Base-by-base conservation (phyloP, 148 eudicot species). In the Diospyros lotus region DNA sequence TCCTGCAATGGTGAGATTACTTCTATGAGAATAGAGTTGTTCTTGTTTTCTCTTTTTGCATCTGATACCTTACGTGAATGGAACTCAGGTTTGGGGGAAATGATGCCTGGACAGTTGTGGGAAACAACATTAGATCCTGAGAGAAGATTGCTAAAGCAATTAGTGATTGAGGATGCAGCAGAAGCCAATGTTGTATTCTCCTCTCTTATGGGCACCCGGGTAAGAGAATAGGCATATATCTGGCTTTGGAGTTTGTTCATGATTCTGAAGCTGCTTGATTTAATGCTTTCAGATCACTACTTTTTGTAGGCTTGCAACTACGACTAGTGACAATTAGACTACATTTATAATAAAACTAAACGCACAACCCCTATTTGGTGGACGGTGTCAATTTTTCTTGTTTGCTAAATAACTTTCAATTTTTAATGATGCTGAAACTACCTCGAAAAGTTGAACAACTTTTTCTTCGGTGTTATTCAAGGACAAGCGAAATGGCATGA, bases 101-200 rank as follows among this genome's bases (percentile, higher is more conserved):
- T 95, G 98, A 95, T 95, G 98, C 98, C 98, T 46, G 43, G 73
- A 55, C 98, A 95, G 62, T 84, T 95, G 39, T 95, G 98, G 98
- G 97, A 95, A 73, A 95, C 98, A 4, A 95, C 98, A 13, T 65
- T 95, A 78, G 86, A 90, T 80, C 98, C 98, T 4, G 93, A 89
- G 76, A 85, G 74, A 71, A 82, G 98, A 78, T 61, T 95, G 83
- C 86, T 95, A 51, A 95, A 95, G 87, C 92, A 86, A 69, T 74
- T 95, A 64, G 84, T 77, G 62, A 92, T 95, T 4, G 98, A 95
- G 75, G 96, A 95, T 84, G 96, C 92, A 17, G 98, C 90, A 38
- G 96, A 95, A 80, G 94, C 98, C 4, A 92, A 87, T 80, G 82
- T 87, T n/a, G 91, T 86, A 48, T 92, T 95, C 78, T 92, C 98